These are phyloP conservation scores for Pythium scleroteichum DNA, from an alignment of 352 stramenopile genomes.

Conservation along the genomic window DNA sequence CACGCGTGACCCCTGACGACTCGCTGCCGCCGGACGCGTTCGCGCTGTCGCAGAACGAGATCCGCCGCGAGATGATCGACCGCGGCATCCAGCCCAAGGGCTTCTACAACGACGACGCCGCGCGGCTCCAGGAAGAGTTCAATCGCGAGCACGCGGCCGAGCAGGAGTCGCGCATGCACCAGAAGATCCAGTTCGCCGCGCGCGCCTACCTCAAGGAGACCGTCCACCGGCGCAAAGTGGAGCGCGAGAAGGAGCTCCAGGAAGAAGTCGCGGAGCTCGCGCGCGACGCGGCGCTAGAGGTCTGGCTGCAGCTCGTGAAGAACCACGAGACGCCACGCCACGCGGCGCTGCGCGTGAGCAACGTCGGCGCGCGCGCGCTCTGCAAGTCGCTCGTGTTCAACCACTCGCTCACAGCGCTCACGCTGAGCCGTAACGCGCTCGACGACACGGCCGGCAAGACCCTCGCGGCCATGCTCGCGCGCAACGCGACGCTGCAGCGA, in stretches of 20 bases:
- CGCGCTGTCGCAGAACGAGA: constrained; percentile 77
- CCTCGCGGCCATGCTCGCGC: constrained; percentile 55
- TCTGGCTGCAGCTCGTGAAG: constrained; percentile 70
- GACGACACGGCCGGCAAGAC: constrained; percentile 67
- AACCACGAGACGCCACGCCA: constrained; percentile 52
- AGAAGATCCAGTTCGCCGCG: constrained; percentile 70
- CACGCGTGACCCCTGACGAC: constrained; percentile 66
- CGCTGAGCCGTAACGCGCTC: constrained; percentile 62
- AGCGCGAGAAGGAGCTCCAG: constrained; percentile 66
- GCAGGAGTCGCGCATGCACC: constrained; percentile 57
- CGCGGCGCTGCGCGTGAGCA: constrained; percentile 53
- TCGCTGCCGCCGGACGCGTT: constrained; percentile 68
- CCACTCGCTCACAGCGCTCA: constrained; percentile 63
- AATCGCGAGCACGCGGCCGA: constrained; percentile 71
- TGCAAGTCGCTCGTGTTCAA: constrained; percentile 75
- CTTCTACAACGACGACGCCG: constrained; percentile 85
- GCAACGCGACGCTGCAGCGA: constrained; percentile 59
- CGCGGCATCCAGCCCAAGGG: constrained; percentile 82
- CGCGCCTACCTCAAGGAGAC: constrained; percentile 78
- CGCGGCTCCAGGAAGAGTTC: constrained; percentile 79
- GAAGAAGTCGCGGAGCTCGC: constrained; percentile 79
- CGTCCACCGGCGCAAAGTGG: constrained; percentile 63
- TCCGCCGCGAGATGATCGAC: constrained; percentile 84
- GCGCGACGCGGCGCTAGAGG: constrained; percentile 62
- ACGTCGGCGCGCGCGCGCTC: constrained; percentile 54